These are phyloP conservation scores for Pseudocercospora musae DNA, from an alignment of 2,329 filamentous ascomycete species.

Conservation along the genomic window DNA sequence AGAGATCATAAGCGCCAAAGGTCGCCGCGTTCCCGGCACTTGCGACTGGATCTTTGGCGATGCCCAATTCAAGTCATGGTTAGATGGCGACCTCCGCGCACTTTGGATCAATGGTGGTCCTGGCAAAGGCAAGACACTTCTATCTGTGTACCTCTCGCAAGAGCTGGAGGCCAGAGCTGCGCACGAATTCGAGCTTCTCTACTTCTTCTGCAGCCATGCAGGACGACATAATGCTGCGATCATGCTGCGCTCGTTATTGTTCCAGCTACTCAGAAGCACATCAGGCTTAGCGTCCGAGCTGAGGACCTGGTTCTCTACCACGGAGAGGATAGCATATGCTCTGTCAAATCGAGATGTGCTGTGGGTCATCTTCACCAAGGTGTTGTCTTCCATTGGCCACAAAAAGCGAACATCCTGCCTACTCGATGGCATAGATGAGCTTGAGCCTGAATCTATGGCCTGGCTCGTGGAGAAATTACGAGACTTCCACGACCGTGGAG, in stretches of 20 bases:
- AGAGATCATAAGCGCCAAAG: background rate
- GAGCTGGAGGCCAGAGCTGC: background rate
- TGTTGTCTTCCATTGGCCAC: too few relatives aligned
- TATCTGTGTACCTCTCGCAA: background rate
- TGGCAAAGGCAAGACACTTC: conserved; percentile 1
- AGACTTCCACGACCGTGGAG: too few relatives aligned
- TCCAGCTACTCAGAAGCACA: background rate
- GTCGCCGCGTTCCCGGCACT: background rate
- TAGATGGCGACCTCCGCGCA: background rate
- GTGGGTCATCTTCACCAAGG: background rate
- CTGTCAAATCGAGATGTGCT: background rate
- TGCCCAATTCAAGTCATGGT: background rate
- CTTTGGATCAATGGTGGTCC: background rate
- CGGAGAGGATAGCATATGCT: background rate
- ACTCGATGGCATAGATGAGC: too few relatives aligned
- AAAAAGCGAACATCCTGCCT: too few relatives aligned
- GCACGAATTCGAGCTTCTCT: background rate
- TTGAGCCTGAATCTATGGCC: too few relatives aligned
- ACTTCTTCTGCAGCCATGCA: background rate
- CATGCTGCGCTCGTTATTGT: background rate
- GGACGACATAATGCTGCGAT: background rate
- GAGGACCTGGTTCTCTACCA: background rate
- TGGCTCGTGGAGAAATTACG: too few relatives aligned
- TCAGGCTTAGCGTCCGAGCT: too few relatives aligned
- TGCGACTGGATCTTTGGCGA: background rate